These are phyloP conservation scores for Puccinia novopanici DNA, from an alignment of 1,284 basidiomycete genomes.

Conservation along the genomic window DNA sequence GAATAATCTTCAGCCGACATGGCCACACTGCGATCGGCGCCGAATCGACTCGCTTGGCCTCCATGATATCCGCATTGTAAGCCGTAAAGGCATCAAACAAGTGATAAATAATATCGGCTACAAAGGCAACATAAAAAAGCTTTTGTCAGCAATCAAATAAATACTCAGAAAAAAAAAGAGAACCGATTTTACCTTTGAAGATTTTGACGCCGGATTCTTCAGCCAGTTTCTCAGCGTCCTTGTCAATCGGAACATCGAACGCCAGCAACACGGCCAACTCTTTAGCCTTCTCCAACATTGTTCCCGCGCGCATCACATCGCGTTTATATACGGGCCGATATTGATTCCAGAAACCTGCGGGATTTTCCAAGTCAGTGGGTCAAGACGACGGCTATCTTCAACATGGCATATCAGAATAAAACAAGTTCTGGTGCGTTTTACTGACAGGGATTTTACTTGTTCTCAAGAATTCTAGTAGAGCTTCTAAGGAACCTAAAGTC, in stretches of 20 bases:
- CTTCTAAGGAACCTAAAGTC: conserved; percentile 95
- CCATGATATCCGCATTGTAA: conserved; percentile 90
- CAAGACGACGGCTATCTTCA: not conserved
- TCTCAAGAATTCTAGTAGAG: conserved; percentile 92
- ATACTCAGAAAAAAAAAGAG: no score
- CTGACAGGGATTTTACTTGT: conserved; percentile 83
- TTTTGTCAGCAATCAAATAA: not conserved
- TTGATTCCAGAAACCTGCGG: conserved; percentile 82
- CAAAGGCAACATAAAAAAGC: conserved; percentile 14
- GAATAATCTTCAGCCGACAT: conserved; percentile 86
- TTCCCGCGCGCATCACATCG: conserved; percentile 87
- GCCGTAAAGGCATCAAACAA: conserved; percentile 95
- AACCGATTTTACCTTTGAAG: conserved; percentile 73
- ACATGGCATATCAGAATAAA: not conserved
- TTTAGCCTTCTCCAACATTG: conserved; percentile 94
- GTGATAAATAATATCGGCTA: conserved; percentile 97
- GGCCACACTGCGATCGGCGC: conserved; percentile 97
- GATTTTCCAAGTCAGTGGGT: not conserved
- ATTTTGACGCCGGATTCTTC: conserved; percentile 90
- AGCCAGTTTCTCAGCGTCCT: conserved; percentile 84
- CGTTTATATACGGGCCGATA: conserved; percentile 97
- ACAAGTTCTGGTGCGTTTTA: not conserved
- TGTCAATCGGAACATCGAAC: conserved; percentile 90
- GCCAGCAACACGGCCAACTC: conserved; percentile 93
- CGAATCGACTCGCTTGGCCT: conserved; percentile 88